Base-by-base conservation (phyloP, 257 asterid genomes). In the Petunia axillaris region DNA sequence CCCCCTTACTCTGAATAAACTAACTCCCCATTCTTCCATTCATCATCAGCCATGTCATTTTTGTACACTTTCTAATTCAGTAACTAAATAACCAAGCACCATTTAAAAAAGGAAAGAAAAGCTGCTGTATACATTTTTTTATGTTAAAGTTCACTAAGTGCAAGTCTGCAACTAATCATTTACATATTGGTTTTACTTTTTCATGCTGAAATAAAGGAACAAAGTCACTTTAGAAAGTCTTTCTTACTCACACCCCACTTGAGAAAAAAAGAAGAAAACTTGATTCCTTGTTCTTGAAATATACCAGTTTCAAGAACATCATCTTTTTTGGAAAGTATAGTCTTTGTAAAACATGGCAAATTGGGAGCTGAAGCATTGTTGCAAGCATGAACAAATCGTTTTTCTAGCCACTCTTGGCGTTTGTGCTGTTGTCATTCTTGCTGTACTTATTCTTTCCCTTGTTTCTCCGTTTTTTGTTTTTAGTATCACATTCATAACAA, bases 321-420 rank as follows among this genome's bases (percentile, higher is more conserved):
- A 3, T 1, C 5, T 59, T 55, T 1, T 40, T 41, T 7, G 25
- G 25, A 25, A 25, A 25, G 25, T 25, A 25, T 25, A 25, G 8
- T 16, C 77, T 35, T 71, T 25, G 8, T 36, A 71, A 79, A 50
- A 40, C 48, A 87, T 87, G 91, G 77, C 86, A 37, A 87, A 87
- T 80, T 87, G 91, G 91, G 87, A 82, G 86, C 81, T 87, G 76
- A 82, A 81, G 81, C 83, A 87, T 80, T 87, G 91, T 78, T 87
- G 91, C 86, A 85, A 87, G 81, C 88, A 79, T 67, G 91, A 87
- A 52, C 91, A 87, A 84, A 43, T 82, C 7, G 85, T 87, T 70
- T 87, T 87, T 85, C 87, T 87, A 83, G 62, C 66, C 79, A 85
- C 86, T 48, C 81, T 87, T 4, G 85, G 81, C 16, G 91, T 87